phyloP scores from a whole-genome alignment of 176 grass and related monocot genomes.

The Aechmea fasciata region DNA sequence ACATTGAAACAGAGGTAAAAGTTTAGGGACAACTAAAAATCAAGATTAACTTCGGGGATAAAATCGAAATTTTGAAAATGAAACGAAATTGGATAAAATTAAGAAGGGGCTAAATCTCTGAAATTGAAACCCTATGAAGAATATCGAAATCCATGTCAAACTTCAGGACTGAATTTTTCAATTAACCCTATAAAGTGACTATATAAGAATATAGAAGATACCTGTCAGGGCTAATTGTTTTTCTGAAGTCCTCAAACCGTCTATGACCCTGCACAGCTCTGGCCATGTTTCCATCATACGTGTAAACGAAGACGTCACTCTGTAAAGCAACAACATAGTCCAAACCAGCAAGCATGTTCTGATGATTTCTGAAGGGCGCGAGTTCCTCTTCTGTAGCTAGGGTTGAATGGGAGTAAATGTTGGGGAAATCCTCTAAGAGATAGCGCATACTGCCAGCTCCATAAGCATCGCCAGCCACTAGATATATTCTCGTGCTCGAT shows the following conservation, averaged over 20 bases:
- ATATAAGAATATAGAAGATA: constrained; percentile 25
- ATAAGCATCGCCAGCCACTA: constrained; percentile 89
- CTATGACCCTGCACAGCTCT: constrained; percentile 93
- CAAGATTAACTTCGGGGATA: too few species aligned
- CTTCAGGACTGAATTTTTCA: too few species aligned
- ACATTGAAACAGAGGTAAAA: too few species aligned
- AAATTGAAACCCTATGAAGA: too few species aligned
- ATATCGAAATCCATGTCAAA: too few species aligned
- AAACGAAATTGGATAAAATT: background rate
- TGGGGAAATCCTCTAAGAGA: constrained; percentile 64
- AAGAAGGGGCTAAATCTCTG: constrained; percentile 6
- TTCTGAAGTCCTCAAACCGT: constrained; percentile 86
- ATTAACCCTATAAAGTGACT: background rate
- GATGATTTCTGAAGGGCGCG: constrained; percentile 66
- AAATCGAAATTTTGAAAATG: too few species aligned
- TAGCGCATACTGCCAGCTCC: constrained; percentile 90
- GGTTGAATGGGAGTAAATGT: constrained; percentile 71
- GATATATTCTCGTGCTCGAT: constrained; percentile 65
- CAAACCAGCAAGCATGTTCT: constrained; percentile 98
- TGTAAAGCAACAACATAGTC: constrained; percentile 79
- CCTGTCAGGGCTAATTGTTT: constrained; percentile 90
- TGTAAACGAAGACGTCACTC: constrained; percentile 93
- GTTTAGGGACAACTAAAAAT: too few species aligned
- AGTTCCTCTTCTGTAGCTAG: constrained; percentile 74
- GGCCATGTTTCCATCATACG: constrained; percentile 97